Evolutionary conservation across 306 rosid genomes (phyloP), one percentile per base, ranked within the genome.

Genomic region (Betula pendula): DNA sequence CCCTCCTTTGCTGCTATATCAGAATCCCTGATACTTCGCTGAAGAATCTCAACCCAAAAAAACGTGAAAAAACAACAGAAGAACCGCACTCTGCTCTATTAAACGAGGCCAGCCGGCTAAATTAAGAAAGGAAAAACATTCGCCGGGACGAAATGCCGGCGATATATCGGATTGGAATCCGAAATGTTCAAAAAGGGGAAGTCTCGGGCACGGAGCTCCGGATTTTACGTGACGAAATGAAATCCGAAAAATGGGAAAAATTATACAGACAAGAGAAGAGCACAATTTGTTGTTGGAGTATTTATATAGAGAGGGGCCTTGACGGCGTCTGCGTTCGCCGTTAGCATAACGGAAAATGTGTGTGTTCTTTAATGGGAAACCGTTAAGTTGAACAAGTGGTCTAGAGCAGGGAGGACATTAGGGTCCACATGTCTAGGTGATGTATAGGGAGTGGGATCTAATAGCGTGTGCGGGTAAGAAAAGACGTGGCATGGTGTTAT

Each of bases 391-490:
- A 81, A 75, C 82, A 79, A 49, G 52, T 87, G 92, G 94, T 89
- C 91, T 84, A 77, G 74, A 53, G 77, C 35, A 71, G 58, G 80
- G 81, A 72, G 80, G 86, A 88, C 95, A 89, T 17, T 35, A 27
- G 83, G 97, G 80, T 74, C 97, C 89, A 82, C 87, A 76, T 85
- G 95, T 89, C 76, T 70, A 75, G 72, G 85, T 82, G 83, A 79
- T 86, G 88, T 56, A 75, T 44, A 70, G 44, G 58, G 84, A 11
- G 33, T 40, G 56, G 60, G 24, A 15, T 80, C 81, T 84, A 38
- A 75, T 52, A 8, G 58, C 76, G 80, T 85, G 80, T 38, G 68
- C 50, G 31, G 8, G 12, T 48, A 68, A 25, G 13, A 19, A 0
- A 50, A 52, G 27, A 85, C 90, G 88, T 92, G 95, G 75, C 82